phyloP scores from a whole-genome alignment of 2,329 filamentous ascomycete genomes.

The Fusarium continuum region DNA sequence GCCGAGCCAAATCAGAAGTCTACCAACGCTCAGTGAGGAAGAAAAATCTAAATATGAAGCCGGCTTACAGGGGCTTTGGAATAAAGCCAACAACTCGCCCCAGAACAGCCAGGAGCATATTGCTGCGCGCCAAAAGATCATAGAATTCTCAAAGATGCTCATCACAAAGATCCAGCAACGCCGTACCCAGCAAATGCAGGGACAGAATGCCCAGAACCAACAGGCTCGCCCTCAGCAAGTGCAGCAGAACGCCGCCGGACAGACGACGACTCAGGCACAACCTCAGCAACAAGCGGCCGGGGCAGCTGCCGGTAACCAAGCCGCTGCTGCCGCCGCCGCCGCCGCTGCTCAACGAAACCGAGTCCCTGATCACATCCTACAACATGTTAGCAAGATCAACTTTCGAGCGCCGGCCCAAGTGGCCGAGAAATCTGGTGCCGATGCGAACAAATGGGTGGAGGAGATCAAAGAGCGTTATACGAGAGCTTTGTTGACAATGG shows the following conservation, averaged over 20 bases:
- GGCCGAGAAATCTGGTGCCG: slow-evolving; percentile 52
- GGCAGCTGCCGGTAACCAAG: slow-evolving; percentile 14
- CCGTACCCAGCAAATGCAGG: slow-evolving; percentile 47
- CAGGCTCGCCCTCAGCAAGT: slow-evolving; percentile 38
- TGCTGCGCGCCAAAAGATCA: slow-evolving; percentile 65
- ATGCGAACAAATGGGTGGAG: slow-evolving; percentile 60
- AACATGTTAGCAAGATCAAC: slow-evolving; percentile 59
- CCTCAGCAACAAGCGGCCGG: slow-evolving; percentile 23
- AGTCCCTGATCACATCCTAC: slow-evolving; percentile 56
- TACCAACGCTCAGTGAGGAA: slow-evolving; percentile 60
- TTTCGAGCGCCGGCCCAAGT: slow-evolving; percentile 57
- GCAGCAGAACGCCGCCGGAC: slow-evolving; percentile 33
- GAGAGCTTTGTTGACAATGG: slow-evolving; percentile 60
- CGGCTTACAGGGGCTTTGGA: slow-evolving; percentile 64
- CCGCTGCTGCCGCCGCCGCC: slow-evolving; percentile 28
- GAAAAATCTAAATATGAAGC: slow-evolving; percentile 69
- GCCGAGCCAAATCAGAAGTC: slow-evolving; percentile 61
- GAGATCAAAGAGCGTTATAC: slow-evolving; percentile 59
- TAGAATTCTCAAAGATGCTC: slow-evolving; percentile 68
- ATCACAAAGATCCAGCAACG: slow-evolving; percentile 59
- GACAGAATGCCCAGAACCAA: slow-evolving; percentile 38
- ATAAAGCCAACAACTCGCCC: slow-evolving; percentile 58
- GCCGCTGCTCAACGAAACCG: slow-evolving; percentile 44
- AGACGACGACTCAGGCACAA: slow-evolving; percentile 36
- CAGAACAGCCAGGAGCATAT: slow-evolving; percentile 60